These are phyloP conservation scores for Blepharisma stoltei DNA, from an alignment of 73 alveolate genomes.

Conservation along the genomic window DNA sequence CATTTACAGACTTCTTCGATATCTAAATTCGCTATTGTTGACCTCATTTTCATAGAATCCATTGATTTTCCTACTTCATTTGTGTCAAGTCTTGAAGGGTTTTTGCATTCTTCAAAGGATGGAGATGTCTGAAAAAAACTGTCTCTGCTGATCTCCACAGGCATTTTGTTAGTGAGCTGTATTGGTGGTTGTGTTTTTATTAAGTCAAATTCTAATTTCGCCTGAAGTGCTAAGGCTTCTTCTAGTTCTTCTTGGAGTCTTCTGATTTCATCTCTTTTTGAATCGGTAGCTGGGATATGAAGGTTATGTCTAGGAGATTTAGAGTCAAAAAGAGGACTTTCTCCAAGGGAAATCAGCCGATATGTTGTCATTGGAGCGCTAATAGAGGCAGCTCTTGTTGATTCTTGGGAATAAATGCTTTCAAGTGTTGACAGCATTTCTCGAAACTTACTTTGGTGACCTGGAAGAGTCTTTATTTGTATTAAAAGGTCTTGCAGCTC, in stretches of 20 bases:
- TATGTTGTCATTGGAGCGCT: too few relatives aligned
- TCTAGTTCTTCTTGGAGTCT: neutral
- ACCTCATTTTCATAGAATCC: constrained; percentile 51
- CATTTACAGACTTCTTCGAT: constrained; percentile 59
- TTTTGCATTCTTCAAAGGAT: constrained; percentile 21
- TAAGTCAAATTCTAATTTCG: constrained; percentile 12
- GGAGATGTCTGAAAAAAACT: constrained; percentile 12
- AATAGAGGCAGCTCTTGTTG: too few relatives aligned
- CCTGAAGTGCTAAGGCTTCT: neutral
- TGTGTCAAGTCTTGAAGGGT: constrained; percentile 27
- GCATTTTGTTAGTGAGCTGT: constrained; percentile 14
- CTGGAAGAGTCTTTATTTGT: too few relatives aligned
- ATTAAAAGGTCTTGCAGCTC: too few relatives aligned
- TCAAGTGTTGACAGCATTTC: too few relatives aligned
- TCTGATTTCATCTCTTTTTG: too few relatives aligned
- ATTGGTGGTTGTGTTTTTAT: constrained; percentile 30
- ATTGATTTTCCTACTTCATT: constrained; percentile 47
- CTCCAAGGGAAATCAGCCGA: too few relatives aligned
- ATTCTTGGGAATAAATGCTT: too few relatives aligned
- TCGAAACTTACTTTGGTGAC: too few relatives aligned
- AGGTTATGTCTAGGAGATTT: too few relatives aligned
- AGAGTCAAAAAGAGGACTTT: too few relatives aligned
- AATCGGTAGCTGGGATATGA: too few relatives aligned
- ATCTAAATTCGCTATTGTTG: constrained; percentile 56
- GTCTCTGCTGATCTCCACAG: constrained; percentile 22